Conservation (phyloP, 805 yeast genomes). For the Lachancea fermentati region DNA sequence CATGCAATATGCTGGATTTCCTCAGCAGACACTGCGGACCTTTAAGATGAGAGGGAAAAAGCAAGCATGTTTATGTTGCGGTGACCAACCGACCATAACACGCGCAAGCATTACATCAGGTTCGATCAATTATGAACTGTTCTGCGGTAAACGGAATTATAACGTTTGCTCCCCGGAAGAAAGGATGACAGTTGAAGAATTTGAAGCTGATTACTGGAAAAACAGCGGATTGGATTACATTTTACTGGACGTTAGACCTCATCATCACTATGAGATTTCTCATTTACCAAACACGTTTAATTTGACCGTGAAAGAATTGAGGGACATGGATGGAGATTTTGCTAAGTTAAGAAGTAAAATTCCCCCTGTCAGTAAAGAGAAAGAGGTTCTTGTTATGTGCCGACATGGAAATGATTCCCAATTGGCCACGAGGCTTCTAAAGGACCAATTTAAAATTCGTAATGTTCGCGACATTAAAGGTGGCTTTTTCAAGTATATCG, state of each 20-base stretch:
- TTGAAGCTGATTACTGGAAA: constrained; percentile 28
- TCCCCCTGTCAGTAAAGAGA: constrained; percentile 20
- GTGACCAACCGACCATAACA: constrained; percentile 47
- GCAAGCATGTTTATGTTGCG: constrained; percentile 58
- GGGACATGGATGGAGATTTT: constrained; percentile 29
- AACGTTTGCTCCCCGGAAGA: constrained; percentile 40
- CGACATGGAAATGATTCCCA: constrained; percentile 91
- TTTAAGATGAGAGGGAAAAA: constrained; percentile 77
- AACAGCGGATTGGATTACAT: constrained; percentile 21
- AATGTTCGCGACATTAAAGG: constrained; percentile 68
- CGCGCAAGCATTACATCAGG: constrained; percentile 41
- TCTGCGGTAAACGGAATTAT: constrained; percentile 61
- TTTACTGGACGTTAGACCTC: constrained; percentile 75
- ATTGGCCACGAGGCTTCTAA: constrained; percentile 55
- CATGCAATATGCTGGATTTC: constrained; percentile 61
- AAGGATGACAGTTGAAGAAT: constrained; percentile 41
- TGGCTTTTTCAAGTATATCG: constrained; percentile 69
- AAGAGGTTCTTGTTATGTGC: constrained; percentile 60
- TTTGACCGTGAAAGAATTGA: constrained; percentile 51
- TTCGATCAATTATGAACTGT: constrained; percentile 55
- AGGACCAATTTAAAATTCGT: constrained; percentile 42
- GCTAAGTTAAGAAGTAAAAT: constrained; percentile 19
- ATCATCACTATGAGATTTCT: constrained; percentile 67
- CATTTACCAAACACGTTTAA: constrained; percentile 54
- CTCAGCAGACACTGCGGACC: constrained; percentile 57